Evolutionary conservation across 139 green algal species (phyloP), one percentile per base, ranked within the genome.

Genomic region (Trebouxia sp.): DNA sequence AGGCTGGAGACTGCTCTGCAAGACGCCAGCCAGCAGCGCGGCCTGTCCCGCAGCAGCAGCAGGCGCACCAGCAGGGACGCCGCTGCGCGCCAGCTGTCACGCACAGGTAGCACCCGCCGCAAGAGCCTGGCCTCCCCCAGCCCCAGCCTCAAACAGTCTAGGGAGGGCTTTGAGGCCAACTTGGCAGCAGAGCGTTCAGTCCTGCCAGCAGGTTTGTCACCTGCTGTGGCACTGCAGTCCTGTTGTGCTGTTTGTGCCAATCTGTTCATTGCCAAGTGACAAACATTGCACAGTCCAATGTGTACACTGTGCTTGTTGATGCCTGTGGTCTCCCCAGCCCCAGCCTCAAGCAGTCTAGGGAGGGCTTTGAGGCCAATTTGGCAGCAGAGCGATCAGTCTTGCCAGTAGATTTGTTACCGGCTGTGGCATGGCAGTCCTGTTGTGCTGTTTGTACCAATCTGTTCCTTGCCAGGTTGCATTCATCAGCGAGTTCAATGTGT

Each of bases 1-100:
- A 82, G 88, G 28, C 78, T 92, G 20, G 89, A 88, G 79, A 82
- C 88, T 15, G 84, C 91, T 7, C 78, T 92, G 28, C 81, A 78
- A 62, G 85, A 89, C 51, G 32, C 56, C 72, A 82, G 28, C n/a
- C 47, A 22, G 3, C 58, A 76, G 30, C 41, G 37, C 26, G 42
- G 41, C 11, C 22, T 70, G 62, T 75, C 58, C 22, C 58, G 79
- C n/a, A 75, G 69, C 79, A 84, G 47, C 78, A 83, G 78, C 78
- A 51, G 55, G n/a, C 55, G 47, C 5, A 39, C 45, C 50, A 82
- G 74, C 48, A 50, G 75, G 28, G 37, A 35, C 41, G 48, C 26
- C 22, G 41, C 20, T 66, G 62, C 22, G 39, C 20, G 56, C 10
- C 53, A 78, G 30, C 17, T 32, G 69, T 70, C n/a, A 30, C 48